A percentile compares a stretch with the other conserved stretches of the same genome.
Evolutionary conservation across 805 yeast species (phyloP).

Genomic region (Starmerella scarabaei): DNA sequence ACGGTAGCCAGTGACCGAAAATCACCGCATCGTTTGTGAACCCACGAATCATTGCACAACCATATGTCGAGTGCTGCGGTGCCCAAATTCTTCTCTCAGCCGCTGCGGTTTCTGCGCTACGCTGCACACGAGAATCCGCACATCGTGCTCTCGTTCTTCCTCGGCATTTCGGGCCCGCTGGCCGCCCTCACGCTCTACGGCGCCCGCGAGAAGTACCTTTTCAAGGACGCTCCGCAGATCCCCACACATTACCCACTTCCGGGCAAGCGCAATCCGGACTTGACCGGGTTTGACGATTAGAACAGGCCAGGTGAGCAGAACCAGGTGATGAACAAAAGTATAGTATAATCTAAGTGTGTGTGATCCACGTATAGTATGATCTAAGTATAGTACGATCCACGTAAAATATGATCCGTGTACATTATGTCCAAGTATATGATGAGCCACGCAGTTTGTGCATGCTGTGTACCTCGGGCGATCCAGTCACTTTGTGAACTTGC

Average conservation of each 20-base stretch:
- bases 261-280: constrained; percentile 20
- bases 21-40: too few relatives aligned
- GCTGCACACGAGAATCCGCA: constrained; percentile 69
- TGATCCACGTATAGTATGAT: too few relatives aligned
- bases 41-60: constrained; percentile 1
- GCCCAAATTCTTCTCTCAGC: constrained; percentile 27
- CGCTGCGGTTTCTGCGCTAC: constrained; percentile 38
- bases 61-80: constrained; percentile 13
- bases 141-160: constrained; percentile 47
- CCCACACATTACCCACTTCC: constrained; percentile 38
- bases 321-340: too few relatives aligned
- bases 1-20: too few relatives aligned
- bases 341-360: too few relatives aligned
- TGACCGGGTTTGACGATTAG: constrained; percentile 29
- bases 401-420: too few relatives aligned
- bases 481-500: too few relatives aligned
- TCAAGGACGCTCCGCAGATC: constrained; percentile 50
- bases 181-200: constrained; percentile 50
- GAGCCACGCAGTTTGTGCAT: too few relatives aligned
- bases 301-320: too few relatives aligned
- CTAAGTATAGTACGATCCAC: too few relatives aligned
- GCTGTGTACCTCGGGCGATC: too few relatives aligned
- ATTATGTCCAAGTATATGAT: too few relatives aligned
- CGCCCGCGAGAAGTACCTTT: constrained; percentile 53
- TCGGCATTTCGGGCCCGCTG: constrained; percentile 58